phyloP scores from a whole-genome alignment of 805 yeast genomes.

The Metschnikowia bowlesiae region DNA sequence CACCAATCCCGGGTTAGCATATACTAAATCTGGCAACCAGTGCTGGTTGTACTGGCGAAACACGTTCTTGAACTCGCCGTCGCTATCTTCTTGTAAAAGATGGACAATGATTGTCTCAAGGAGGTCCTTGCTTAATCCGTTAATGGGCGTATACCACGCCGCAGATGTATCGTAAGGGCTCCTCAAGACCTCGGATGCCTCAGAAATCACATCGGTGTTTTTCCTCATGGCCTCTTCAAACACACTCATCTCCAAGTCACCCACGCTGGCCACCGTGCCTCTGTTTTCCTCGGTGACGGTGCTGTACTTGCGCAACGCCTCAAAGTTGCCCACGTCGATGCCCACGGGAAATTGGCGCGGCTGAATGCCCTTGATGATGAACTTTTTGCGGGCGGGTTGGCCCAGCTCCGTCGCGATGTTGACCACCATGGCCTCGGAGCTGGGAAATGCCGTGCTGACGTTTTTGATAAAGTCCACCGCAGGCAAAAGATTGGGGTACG shows the following conservation, averaged over 20 bases:
- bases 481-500: constrained; percentile 53
- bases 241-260: constrained; percentile 32
- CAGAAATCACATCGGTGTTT: constrained; percentile 21
- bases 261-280: constrained; percentile 22
- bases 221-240: constrained; percentile 27
- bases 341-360: constrained; percentile 65
- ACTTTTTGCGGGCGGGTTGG: constrained; percentile 60
- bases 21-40: constrained; percentile 40
- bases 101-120: constrained; percentile 28
- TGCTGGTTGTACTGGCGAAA: constrained; percentile 35
- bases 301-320: constrained; percentile 29
- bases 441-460: constrained; percentile 82
- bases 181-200: constrained; percentile 20
- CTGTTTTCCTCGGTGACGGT: constrained; percentile 15
- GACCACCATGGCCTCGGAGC: constrained; percentile 91
- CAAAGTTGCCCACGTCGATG: constrained; percentile 41
- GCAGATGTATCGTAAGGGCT: constrained; percentile 15
- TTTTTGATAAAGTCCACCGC: constrained; percentile 97
- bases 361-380: constrained; percentile 90
- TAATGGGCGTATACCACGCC: constrained; percentile 25
- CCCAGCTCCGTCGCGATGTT: constrained; percentile 37
- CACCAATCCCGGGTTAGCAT: constrained; percentile 38
- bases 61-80: constrained; percentile 21
- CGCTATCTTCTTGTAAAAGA: constrained; percentile 23
- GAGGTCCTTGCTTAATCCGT: constrained; percentile 30